phyloP scores from a whole-genome alignment of 1,284 basidiomycete genomes.

The Fomitopsis betulina region DNA sequence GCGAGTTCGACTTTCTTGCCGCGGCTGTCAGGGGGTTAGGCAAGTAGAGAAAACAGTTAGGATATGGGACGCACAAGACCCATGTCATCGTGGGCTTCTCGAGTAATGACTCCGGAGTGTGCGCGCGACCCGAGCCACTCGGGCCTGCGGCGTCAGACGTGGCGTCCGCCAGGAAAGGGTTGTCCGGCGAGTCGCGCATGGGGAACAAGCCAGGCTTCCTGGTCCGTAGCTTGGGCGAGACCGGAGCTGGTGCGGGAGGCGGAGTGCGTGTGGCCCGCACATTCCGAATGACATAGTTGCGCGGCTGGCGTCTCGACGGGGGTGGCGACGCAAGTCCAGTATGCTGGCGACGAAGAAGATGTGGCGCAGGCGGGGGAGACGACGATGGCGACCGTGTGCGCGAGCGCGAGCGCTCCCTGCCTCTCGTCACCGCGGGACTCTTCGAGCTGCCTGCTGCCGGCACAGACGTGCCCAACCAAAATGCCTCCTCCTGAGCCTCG shows the following conservation, averaged over 20 bases:
- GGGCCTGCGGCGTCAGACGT: conserved; percentile 10
- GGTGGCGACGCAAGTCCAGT: conserved; percentile 32
- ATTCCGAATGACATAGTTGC: neutral
- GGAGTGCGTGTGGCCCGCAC: neutral
- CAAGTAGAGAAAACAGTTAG: neutral
- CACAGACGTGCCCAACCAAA: conserved; percentile 26
- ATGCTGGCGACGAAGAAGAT: conserved; percentile 21
- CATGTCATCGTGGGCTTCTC: conserved; percentile 50
- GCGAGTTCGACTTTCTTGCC: conserved; percentile 44
- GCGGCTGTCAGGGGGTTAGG: conserved; percentile 35
- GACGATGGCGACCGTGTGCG: conserved; percentile 27
- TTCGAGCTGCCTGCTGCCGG: conserved; percentile 3
- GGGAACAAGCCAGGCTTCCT: conserved; percentile 23
- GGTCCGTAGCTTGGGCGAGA: conserved; percentile 5
- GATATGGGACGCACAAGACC: conserved; percentile 45
- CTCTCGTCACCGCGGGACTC: conserved; percentile 1
- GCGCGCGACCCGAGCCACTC: conserved; percentile 12
- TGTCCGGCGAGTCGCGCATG: conserved; percentile 48
- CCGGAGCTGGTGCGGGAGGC: conserved; percentile 15
- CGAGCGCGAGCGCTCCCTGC: conserved; percentile 15
- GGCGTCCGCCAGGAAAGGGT: conserved; percentile 40
- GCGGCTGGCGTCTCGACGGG: conserved; percentile 27
- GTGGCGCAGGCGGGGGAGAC: conserved; percentile 22
- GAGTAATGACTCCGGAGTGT: conserved; percentile 21
- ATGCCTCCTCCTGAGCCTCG: conserved; percentile 29